Base-by-base conservation (phyloP, 169 alveolate species). In the Plasmodium knowlesi region DNA sequence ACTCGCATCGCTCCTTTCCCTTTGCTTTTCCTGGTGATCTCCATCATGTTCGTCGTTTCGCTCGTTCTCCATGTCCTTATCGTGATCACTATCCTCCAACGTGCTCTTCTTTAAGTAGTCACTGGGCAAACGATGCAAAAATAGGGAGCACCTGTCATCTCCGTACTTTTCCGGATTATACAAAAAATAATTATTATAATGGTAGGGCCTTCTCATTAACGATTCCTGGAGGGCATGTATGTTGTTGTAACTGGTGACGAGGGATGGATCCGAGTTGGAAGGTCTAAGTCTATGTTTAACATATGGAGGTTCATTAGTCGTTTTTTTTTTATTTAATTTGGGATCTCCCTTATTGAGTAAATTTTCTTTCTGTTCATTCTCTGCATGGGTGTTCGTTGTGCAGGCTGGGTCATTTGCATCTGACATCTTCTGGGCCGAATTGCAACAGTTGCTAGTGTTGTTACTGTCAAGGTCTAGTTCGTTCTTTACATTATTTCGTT, bases 221-320 rank as follows among this genome's bases (percentile, higher is more conserved):
- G 97, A 80, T 30, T 95, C 97, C 83, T 96, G 97, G 19, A 96
- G 81, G 16, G 97, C 97, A 32, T 95, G 95, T 70, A 86, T 84
- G 54, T 95, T 93, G 73, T 93, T 79, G 72, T 95, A 96, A 37
- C 95, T 95, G 5, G 97, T 96, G 10, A 92, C 92, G 12, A 91
- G 74, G 37, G 97, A 84, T 34, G 97, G 97, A 61, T 96, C 97
- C 25, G 97, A 95, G 70, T 85, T 72, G 57, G 97, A 82, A 1
- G 96, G 97, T 53, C 90, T 93, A 37, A 94, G 92, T 30, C 50
- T 61, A 54, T 95, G 90, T 80, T 95, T 96, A 28, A 96, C 96
- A 72, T 96, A 96, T 19, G 95, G 94, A 16, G 93, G 93, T 76
- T 54, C 93, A 37, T 86, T 74, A n/a, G 80, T 50, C 32, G 34